A percentile compares a stretch with the other conserved stretches of the same genome.
phyloP scores from a whole-genome alignment of 352 stramenopile species.

The Pythium aphanidermatum region DNA sequence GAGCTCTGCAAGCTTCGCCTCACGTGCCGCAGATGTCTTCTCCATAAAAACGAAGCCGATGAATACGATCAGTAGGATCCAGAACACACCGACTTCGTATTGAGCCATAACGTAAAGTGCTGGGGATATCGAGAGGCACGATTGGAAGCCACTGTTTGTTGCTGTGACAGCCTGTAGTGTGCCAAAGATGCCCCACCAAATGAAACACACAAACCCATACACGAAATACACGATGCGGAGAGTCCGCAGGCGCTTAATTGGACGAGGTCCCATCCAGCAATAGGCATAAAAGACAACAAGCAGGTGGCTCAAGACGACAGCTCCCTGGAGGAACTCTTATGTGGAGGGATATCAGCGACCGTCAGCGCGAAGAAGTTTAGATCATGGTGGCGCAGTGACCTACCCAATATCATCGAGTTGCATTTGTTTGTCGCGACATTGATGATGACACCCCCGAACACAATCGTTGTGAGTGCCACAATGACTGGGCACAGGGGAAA shows the following conservation, averaged over 20 bases:
- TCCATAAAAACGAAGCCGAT: constrained; percentile 48
- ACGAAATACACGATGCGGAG: constrained; percentile 61
- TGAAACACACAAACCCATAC: constrained; percentile 47
- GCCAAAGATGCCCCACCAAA: constrained; percentile 67
- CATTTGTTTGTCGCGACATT: constrained; percentile 60
- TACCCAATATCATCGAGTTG: constrained; percentile 64
- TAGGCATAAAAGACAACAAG: constrained; percentile 66
- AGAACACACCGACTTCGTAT: constrained; percentile 66
- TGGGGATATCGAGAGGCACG: constrained; percentile 59
- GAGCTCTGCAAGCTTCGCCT: constrained; percentile 15
- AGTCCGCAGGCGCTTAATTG: constrained; percentile 47
- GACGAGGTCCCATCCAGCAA: constrained; percentile 56
- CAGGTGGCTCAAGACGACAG: constrained; percentile 57
- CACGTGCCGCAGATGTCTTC: constrained; percentile 24
- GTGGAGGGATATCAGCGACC: constrained; percentile 4
- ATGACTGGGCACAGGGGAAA: constrained; percentile 59
- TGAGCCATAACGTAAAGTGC: constrained; percentile 63
- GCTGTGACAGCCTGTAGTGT: constrained; percentile 49
- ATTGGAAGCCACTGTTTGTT: constrained; percentile 59
- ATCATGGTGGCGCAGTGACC: constrained; percentile 6
- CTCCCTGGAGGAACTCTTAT: constrained; percentile 56
- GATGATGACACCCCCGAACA: constrained; percentile 60
- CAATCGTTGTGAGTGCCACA: constrained; percentile 50
- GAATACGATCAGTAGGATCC: constrained; percentile 43
- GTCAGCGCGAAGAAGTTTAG: neutral